Conservation (phyloP, 176 grass and related monocot genomes). For the Melocanna baccifera region DNA sequence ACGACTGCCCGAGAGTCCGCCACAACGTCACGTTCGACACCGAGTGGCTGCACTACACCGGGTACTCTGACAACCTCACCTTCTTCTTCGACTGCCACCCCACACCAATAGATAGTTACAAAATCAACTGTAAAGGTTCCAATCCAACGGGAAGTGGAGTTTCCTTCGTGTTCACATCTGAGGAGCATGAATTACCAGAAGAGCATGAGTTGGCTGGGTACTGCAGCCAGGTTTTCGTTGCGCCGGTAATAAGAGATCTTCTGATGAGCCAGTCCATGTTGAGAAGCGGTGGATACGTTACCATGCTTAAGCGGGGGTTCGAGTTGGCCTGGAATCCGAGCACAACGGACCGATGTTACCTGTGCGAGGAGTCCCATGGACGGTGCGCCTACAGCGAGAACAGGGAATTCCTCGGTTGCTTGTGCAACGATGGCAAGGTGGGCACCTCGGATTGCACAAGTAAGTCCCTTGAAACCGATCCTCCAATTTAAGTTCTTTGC, state of each 20-base stretch:
- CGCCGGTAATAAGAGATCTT: neutral
- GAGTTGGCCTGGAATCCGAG: neutral
- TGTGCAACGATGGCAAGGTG: neutral
- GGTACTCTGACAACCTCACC: neutral
- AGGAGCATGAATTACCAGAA: accelerated
- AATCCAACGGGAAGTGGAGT: accelerated
- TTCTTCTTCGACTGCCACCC: conserved; percentile 30
- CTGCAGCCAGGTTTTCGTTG: accelerated
- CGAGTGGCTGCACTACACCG: neutral
- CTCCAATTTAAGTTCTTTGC: neutral
- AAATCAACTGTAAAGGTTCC: neutral
- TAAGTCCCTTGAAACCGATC: neutral
- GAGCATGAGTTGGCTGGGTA: accelerated
- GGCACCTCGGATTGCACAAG: neutral
- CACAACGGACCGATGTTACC: accelerated
- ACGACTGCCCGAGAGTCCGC: neutral
- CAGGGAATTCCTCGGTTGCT: neutral
- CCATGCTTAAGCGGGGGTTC: neutral
- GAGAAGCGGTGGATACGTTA: neutral
- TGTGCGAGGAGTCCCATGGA: neutral
- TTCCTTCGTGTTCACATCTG: neutral
- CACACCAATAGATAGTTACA: accelerated
- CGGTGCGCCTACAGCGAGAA: neutral
- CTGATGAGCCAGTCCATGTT: accelerated
- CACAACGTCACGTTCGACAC: neutral